Evolutionary conservation across 306 rosid genomes (phyloP), one percentile per base, ranked within the genome.

Genomic region (Echinosophora koreensis): DNA sequence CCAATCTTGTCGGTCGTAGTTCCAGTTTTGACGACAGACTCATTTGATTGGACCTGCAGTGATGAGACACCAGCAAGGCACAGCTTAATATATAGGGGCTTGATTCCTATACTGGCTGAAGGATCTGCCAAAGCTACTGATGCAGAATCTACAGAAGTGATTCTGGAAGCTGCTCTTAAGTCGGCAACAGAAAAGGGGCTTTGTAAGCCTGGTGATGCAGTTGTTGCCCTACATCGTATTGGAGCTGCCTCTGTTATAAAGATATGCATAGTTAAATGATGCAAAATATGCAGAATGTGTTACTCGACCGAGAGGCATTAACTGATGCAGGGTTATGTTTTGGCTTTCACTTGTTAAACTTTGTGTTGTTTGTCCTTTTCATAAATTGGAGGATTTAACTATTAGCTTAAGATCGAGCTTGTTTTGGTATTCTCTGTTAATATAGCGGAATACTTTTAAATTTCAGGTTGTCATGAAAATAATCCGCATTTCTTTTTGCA

Each of bases 61-160:
- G 98, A 93, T 57, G 98, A 93, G 84, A 46, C 91, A 34, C 98
- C 98, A 1, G 98, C 98, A 71, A 87, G 97, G 79, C 96, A 93
- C 86, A 91, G 98, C 92, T 82, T 93, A 61, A 91, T 93, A 74
- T 88, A 93, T 90, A 84, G 98, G 79, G 98, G 98, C 9, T 81
- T 93, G 87, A 88, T 93, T 87, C 98, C 98, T 54, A 72, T 93
- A 54, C 79, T 93, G 86, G 98, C 91, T 0, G 98, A 94, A 79
- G 98, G 98, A 80, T 94, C 98, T 71, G 96, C 98, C 0, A 94
- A 90, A 86, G 96, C 98, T 71, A 94, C 98, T n/a, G 97, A 94
- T 86, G 92, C 98, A n/a, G 98, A 94, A 79, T 94, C 98, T 50
- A 91, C 98, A 8, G 97, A 94, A 78, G 98, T 85, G 77, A 94